These are phyloP conservation scores for Prunus mume DNA, from an alignment of 306 rosid genomes.

Conservation along the genomic window DNA sequence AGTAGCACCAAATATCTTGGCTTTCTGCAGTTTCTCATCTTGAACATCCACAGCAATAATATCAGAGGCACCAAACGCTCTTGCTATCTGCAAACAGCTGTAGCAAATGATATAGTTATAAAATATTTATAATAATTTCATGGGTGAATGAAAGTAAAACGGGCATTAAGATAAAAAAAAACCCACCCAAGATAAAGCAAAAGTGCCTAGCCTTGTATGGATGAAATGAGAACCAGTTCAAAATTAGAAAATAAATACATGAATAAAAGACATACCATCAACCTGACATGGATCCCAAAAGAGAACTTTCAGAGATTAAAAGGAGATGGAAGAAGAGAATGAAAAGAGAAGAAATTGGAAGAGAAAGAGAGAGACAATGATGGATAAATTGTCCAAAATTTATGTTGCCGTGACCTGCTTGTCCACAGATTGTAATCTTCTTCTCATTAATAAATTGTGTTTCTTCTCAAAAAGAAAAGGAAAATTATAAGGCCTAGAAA, in stretches of 20 bases:
- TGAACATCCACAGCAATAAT: conserved; percentile 88
- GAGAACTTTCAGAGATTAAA: not conserved
- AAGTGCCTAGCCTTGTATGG: not conserved
- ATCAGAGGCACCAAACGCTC: conserved; percentile 95
- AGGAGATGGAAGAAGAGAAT: not conserved
- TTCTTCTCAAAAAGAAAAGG: too few species aligned
- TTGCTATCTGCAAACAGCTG: conserved; percentile 99
- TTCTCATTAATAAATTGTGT: too few species aligned
- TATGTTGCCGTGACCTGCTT: too few species aligned
- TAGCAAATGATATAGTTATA: conserved; percentile 28
- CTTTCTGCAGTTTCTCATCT: conserved; percentile 84
- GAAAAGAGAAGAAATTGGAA: not conserved
- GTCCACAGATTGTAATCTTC: too few species aligned
- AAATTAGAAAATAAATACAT: not conserved
- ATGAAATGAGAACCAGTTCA: not conserved
- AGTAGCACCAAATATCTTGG: conserved; percentile 85
- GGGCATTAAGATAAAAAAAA: not conserved
- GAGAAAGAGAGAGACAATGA: too few species aligned
- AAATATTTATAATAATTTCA: conserved; percentile 1
- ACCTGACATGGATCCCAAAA: not conserved
- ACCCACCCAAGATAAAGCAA: not conserved
- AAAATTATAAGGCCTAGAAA: too few species aligned
- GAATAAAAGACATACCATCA: not conserved
- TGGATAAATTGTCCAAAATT: too few species aligned
- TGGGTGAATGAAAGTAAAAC: conserved; percentile 11